Evolutionary conservation across 306 rosid genomes (phyloP), one percentile per base, ranked within the genome.

Genomic region (Potentilla sterilis): DNA sequence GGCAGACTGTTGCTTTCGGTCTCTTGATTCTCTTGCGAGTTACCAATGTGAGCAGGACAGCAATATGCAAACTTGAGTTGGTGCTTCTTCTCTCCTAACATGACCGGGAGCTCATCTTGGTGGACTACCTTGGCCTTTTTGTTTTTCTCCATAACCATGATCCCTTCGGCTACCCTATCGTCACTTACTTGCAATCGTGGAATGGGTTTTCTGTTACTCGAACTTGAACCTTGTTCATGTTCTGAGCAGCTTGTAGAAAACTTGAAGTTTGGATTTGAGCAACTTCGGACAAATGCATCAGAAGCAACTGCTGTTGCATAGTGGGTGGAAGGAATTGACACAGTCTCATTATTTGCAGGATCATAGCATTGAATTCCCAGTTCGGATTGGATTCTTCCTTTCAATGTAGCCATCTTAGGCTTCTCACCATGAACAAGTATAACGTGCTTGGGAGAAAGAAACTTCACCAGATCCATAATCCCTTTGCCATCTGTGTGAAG

Each of bases 401-500:
- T 95, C 13, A 95, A 86, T 72, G 86, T 54, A 73, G 77, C 88
- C 92, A 92, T 95, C 82, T 87, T 92, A 57, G 93, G 97, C 83
- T 87, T 88, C 88, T 92, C 98, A 0, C 98, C 98, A 54, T 92
- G 98, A 63, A 94, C 98, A 19, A 94, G 92, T 35, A 94, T 87
- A 65, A 88, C 93, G 65, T 94, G 87, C 86, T 94, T 94, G 0
- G 98, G 98, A 80, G 93, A 84, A 78, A 95, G 91, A 84, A 95
- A 95, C 72, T 90, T 92, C 70, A 92, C 77, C 42, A 92, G 96
- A 82, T 94, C 98, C 98, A 94, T 94, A 77, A 92, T 94, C 79
- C 98, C 98, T 85, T 94, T 94, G 71, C 90, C 79, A 75, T 94
- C 98, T 5, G 98, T 92, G 71, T 94, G 98, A 82, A 97, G 92